Conservation (phyloP, 2,329 filamentous ascomycete genomes). For the Neurospora sp. region DNA sequence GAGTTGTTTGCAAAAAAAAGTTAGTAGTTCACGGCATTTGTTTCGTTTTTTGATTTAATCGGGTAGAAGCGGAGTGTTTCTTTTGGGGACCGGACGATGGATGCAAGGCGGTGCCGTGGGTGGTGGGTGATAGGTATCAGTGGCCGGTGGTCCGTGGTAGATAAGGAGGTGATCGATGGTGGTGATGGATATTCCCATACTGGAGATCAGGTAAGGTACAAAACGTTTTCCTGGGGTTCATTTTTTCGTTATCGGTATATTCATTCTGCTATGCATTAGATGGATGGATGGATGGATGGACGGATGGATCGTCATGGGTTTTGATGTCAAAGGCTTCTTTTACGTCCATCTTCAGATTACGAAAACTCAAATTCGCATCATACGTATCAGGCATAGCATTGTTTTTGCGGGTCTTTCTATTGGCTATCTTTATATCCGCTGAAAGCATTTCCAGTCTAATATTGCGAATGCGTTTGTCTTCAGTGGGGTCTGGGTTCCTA, state of each 20-base stretch:
- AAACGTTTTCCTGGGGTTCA: not conserved
- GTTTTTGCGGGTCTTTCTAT: not conserved
- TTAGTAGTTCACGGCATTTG: not conserved
- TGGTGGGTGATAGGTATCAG: not conserved
- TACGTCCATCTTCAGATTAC: not conserved
- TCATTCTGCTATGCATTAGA: not conserved
- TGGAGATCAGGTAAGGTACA: not conserved
- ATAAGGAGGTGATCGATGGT: not conserved
- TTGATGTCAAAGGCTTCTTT: not conserved
- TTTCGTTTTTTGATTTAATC: not conserved
- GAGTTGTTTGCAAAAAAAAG: not conserved
- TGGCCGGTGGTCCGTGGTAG: not conserved
- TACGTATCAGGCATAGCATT: conserved; percentile 10
- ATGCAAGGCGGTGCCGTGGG: not conserved
- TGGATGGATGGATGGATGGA: not conserved
- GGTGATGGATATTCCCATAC: not conserved
- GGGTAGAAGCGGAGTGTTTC: not conserved
- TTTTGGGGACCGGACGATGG: not conserved
- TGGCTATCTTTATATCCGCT: not conserved
- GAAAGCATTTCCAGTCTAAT: conserved; percentile 2
- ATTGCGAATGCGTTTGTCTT: not conserved
- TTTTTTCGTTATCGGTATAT: not conserved
- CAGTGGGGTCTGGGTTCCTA: conserved; percentile 1
- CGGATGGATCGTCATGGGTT: not conserved
- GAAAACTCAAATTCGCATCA: conserved; percentile 11